Conservation (phyloP, 2,329 filamentous ascomycete genomes). For the Magnaporthiopsis rhizophila region DNA sequence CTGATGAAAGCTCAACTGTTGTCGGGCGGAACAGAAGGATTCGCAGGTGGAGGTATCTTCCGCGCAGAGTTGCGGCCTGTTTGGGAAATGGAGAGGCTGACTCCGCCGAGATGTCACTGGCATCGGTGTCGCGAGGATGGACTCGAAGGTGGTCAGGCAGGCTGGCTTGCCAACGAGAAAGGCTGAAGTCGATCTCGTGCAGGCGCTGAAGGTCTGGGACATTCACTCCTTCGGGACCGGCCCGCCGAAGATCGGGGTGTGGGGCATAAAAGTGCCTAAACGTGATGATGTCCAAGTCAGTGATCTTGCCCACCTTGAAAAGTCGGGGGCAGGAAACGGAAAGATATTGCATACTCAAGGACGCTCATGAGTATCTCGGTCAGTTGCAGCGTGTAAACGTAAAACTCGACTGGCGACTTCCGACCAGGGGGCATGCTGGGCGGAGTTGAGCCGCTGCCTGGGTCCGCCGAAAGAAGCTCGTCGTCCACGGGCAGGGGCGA, state of each 20-base stretch:
- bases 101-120: neutral
- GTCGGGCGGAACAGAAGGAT: constrained; percentile 8
- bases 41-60: constrained; percentile 5
- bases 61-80: constrained; percentile 2
- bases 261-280: constrained; percentile 5
- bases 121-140: neutral
- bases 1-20: constrained; percentile 2
- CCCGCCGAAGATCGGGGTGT: neutral
- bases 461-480: neutral
- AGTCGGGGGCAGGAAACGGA: neutral
- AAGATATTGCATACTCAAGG: neutral
- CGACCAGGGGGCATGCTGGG: neutral
- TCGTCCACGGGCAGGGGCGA: constrained; percentile 4
- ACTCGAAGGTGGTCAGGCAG: constrained; percentile 3
- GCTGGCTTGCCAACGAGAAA: neutral
- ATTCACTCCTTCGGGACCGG: constrained; percentile 1
- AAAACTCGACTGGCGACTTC: neutral
- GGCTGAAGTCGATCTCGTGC: constrained; percentile 5
- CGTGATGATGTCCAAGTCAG: neutral
- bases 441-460: neutral
- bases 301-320: neutral
- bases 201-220: neutral
- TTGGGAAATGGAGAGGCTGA: neutral
- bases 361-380: constrained; percentile 4
- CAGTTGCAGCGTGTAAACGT: constrained; percentile 5